Base-by-base conservation (phyloP, 2,329 filamentous ascomycete species). In the Hypoxylon sp. region DNA sequence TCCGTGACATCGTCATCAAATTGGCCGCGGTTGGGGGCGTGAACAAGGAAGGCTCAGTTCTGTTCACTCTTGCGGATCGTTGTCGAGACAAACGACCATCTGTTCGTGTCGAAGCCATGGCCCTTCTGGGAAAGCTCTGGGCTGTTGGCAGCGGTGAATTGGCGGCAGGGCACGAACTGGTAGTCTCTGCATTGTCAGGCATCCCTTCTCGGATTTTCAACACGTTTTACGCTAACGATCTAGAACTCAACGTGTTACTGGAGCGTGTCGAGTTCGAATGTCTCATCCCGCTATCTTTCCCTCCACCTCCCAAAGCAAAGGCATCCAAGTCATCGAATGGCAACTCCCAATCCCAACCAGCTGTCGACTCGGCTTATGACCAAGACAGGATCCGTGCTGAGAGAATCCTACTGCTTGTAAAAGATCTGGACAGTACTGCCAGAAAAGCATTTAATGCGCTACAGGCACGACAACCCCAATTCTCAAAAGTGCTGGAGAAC, bases 101-200 rank as follows among this genome's bases (percentile, higher is more conserved):
- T 43, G 92, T 99, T 9, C 91, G 95, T 61, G 89, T 92, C 39
- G 93, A 95, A 72, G 94, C 93, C 23, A 97, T 97, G 87, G 90
- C 89, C 53, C 84, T 96, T 7, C 82, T 98, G 1, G 92, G 88
- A 9, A 92, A 90, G 67, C 89, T 98, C 27, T 99, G 96, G 96
- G 94, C 93, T n/a, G 94, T 96, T 16, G 95, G 93, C 11, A 88
- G 90, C 16, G 92, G 93, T 16, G 94, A 97, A 73, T 91, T 99
- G 72, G 89, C 92, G 23, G 88, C 91, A 55, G 93, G 92, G 12
- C 91, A 95, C 72, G 93, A 97, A 71, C 83, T 85, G 16, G 90
- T 97, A 19, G 87, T 86, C 11, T 82, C 88, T 8, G 86, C 95
- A n/a, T 82, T 99, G 11, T 91, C 90, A 5, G 90, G 90, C 23